Evolutionary conservation across 257 asterid genomes (phyloP).

Genomic region (Solanum appendiculatum): DNA sequence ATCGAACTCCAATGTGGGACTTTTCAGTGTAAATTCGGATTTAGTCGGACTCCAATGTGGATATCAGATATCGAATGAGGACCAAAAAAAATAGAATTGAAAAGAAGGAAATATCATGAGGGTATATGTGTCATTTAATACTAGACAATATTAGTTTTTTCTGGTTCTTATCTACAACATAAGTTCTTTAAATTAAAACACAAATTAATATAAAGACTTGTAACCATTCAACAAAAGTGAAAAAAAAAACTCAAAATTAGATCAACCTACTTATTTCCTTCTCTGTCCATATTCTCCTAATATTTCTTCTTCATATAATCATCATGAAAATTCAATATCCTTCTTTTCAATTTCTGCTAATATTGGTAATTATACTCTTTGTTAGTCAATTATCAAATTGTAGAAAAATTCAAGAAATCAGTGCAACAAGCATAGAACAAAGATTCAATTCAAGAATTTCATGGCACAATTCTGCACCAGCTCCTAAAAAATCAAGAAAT

Average conservation of each 20-base stretch:
- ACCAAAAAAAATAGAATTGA: too few species aligned
- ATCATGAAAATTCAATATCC: neutral
- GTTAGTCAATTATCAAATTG: neutral
- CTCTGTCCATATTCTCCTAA: neutral
- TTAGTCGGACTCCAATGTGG: too few species aligned
- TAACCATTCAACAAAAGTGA: neutral
- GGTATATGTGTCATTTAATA: neutral
- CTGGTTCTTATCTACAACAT: neutral
- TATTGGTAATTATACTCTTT: neutral
- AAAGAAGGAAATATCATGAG: neutral
- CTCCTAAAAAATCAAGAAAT: slow-evolving; percentile 17
- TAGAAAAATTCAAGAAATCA: neutral
- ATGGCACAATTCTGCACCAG: slow-evolving; percentile 12
- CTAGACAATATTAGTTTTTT: neutral
- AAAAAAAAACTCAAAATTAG: neutral
- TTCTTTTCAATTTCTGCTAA: neutral
- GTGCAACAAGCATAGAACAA: neutral
- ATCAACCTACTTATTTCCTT: neutral
- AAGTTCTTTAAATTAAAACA: neutral
- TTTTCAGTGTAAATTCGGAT: too few species aligned
- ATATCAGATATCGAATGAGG: too few species aligned
- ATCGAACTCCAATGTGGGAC: too few species aligned
- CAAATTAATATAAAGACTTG: neutral
- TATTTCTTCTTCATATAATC: neutral
- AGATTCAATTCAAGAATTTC: slow-evolving; percentile 13